A percentile compares a stretch with the other conserved stretches of the same genome.
These are phyloP conservation scores for Fraxinus platypoda DNA, from an alignment of 305 asterid genomes.

Conservation along the genomic window DNA sequence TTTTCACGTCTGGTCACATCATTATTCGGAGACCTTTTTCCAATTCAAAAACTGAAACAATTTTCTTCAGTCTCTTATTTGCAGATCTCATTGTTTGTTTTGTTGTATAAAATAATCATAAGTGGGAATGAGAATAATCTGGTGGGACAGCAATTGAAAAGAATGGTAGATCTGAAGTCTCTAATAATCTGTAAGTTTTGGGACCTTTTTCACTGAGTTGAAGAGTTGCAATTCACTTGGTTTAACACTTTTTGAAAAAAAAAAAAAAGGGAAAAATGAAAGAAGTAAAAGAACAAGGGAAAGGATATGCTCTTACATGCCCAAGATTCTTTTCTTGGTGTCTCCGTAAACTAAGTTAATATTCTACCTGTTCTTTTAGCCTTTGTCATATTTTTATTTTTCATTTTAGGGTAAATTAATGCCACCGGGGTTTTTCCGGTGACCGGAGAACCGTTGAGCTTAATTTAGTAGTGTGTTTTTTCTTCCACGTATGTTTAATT, in stretches of 20 bases:
- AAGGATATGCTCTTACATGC: constrained; percentile 31
- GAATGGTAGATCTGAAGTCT: constrained; percentile 19
- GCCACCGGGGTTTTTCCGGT: neutral
- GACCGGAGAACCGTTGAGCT: neutral
- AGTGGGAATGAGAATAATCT: neutral
- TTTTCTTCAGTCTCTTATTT: constrained; percentile 14
- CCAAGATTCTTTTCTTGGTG: constrained; percentile 19
- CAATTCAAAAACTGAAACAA: constrained; percentile 12
- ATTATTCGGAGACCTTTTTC: constrained; percentile 22
- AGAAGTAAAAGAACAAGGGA: neutral
- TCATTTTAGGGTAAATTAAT: neutral
- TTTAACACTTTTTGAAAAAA: neutral
- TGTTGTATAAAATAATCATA: constrained; percentile 3
- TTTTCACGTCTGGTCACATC: constrained; percentile 59
- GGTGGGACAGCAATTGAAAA: constrained; percentile 7
- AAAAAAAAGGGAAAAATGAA: neutral
- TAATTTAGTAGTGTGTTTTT: neutral
- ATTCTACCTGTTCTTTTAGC: constrained; percentile 10
- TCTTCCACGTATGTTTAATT: neutral
- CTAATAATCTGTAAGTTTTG: constrained; percentile 9
- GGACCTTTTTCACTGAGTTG: constrained; percentile 11
- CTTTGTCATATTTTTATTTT: neutral
- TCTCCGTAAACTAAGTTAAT: constrained; percentile 17
- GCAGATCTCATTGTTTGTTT: constrained; percentile 5
- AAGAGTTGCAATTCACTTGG: neutral